These are phyloP conservation scores for Erythrophleum ivorense DNA, from an alignment of 331 rosid genomes.

Conservation along the genomic window DNA sequence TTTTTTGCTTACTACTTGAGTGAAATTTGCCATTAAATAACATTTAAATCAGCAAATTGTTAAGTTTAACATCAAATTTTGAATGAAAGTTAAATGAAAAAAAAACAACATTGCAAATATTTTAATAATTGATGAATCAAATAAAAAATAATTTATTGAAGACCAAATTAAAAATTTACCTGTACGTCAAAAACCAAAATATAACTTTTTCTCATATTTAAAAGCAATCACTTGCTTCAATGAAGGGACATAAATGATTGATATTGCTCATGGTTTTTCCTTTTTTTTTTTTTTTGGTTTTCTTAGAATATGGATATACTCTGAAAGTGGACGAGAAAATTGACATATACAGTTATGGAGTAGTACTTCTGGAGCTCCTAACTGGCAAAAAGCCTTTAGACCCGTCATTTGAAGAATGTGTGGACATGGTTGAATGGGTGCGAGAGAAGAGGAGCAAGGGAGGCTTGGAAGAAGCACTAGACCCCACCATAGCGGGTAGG, in stretches of 20 bases:
- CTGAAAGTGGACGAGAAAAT: constrained; percentile 83
- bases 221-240: not conserved
- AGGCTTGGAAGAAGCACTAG: constrained; percentile 61
- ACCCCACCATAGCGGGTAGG: constrained; percentile 63
- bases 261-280: not conserved
- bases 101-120: too few species aligned
- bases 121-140: too few species aligned
- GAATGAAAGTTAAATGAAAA: too few species aligned
- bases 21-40: not conserved
- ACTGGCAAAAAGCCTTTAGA: constrained; percentile 75
- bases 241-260: constrained; percentile 23
- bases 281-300: constrained; percentile 1
- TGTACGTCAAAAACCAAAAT: not conserved
- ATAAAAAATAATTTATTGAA: not conserved
- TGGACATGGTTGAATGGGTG: constrained; percentile 73
- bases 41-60: too few species aligned
- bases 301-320: constrained; percentile 78
- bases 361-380: constrained; percentile 81
- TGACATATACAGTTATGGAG: constrained; percentile 82
- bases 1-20: too few species aligned
- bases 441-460: constrained; percentile 55
- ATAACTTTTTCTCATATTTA: not conserved
- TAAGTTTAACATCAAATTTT: too few species aligned
- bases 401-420: constrained; percentile 58
- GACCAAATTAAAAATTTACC: not conserved